Percentiles rank a stretch among this genome's conserved stretches.
Evolutionary conservation across 306 rosid genomes (phyloP).

Genomic region (Fragaria vesca): DNA sequence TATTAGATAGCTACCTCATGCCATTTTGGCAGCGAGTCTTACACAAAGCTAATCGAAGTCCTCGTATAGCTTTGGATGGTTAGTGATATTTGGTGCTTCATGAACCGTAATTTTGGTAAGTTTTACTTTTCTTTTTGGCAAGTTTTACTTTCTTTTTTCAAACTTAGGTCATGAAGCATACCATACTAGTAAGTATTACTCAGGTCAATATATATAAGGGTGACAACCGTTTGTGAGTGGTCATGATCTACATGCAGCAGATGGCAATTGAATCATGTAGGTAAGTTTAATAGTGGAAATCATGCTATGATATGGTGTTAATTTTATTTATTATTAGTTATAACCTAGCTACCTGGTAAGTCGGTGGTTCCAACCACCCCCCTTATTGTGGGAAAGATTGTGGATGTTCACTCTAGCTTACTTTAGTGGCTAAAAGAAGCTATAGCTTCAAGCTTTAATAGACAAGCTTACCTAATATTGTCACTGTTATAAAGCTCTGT

Average conservation of each 20-base stretch:
- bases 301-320: not conserved
- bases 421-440: not conserved
- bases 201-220: not conserved
- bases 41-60: not conserved
- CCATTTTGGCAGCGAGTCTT: not conserved
- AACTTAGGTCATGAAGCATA: not conserved
- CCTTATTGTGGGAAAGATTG: conserved; percentile 1
- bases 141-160: not conserved
- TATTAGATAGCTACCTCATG: not conserved
- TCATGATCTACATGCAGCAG: not conserved
- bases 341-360: not conserved
- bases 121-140: not conserved
- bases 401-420: not conserved
- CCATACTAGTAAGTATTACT: not conserved
- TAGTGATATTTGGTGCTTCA: not conserved
- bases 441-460: not conserved
- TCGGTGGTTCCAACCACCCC: conserved; percentile 24
- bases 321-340: conserved; percentile 3
- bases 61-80: not conserved
- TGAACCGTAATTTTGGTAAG: not conserved
- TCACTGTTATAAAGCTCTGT: not conserved
- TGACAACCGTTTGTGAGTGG: not conserved
- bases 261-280: not conserved
- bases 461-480: conserved; percentile 5
- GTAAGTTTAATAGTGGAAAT: not conserved